Base-by-base conservation (phyloP, 1,139 yeast genomes). In the Yamadazyma mexicana region DNA sequence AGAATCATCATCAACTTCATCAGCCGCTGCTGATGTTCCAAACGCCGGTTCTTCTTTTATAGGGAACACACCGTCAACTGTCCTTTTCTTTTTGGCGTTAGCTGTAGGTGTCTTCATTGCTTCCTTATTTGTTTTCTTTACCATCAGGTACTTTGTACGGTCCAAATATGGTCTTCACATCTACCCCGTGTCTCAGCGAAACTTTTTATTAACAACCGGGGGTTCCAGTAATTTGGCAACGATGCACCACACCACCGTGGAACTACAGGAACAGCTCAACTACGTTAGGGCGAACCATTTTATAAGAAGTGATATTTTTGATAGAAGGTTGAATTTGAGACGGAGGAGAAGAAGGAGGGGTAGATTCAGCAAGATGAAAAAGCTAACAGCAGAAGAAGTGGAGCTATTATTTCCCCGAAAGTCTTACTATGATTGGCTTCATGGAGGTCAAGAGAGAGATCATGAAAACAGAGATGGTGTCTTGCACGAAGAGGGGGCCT, bases 321-420 rank as follows among this genome's bases (percentile, higher is more conserved):
- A 63, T 38, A 50, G 66, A 33, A 52, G 66, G 35, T 42, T 46
- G 22, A 38, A 45, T 24, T 34, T 33, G 35, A 36, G 65, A 32
- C 49, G 66, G 28, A 47, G 70, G 34, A 50, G 75, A 42, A 58
- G 74, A 44, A 53, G 38, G 14, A 54, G 71, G 20, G 65, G 68
- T 14, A 52, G 76, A 30, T 72, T 60, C 43, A 58, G 68, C 23
- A 69, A 70, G 47, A 79, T 77, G 72, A 73, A 74, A 54, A 75
- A 75, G 50, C 64, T 83, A 42, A 69, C 87, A 0, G 69, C 70
- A 31, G 76, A 69, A 10, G 86, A 85, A 51, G 81, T 86, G 17
- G 81, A 85, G 39, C 72, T 70, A 34, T 62, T 82, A 38, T 86
- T 86, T 56, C 95, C 95, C 1, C 62, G 68, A 25, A 75, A 77